These are phyloP conservation scores for Botryosphaeria dothidea DNA, from an alignment of 2,329 filamentous ascomycete species.

Conservation along the genomic window DNA sequence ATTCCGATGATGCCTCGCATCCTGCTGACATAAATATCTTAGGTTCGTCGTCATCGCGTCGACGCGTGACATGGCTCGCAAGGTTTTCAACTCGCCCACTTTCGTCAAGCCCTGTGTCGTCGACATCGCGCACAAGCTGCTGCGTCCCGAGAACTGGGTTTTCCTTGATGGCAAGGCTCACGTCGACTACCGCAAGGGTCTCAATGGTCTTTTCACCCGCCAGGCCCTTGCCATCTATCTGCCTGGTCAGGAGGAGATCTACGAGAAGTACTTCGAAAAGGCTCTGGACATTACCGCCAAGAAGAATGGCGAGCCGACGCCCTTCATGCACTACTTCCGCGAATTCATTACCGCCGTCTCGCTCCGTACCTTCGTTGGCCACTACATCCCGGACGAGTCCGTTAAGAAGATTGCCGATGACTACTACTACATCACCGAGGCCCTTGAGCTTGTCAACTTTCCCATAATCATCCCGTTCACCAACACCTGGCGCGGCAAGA, in stretches of 20 bases:
- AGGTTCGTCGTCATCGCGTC: slow-evolving; percentile 98
- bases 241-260: slow-evolving; percentile 89
- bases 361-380: slow-evolving; percentile 93
- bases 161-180: slow-evolving; percentile 95
- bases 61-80: slow-evolving; percentile 90
- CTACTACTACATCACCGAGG: slow-evolving; percentile 94
- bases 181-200: slow-evolving; percentile 94
- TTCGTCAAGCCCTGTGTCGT: slow-evolving; percentile 97
- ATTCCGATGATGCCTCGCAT: not conserved
- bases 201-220: slow-evolving; percentile 93
- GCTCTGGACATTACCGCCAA: slow-evolving; percentile 73
- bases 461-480: slow-evolving; percentile 94
- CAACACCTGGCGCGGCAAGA: slow-evolving; percentile 96
- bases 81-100: slow-evolving; percentile 90
- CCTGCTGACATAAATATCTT: slow-evolving; percentile 13
- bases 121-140: slow-evolving; percentile 88
- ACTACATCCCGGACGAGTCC: slow-evolving; percentile 88
- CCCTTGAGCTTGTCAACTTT: slow-evolving; percentile 96
- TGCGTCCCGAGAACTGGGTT: slow-evolving; percentile 92
- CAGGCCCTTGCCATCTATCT: slow-evolving; percentile 85
- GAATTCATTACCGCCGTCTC: slow-evolving; percentile 94
- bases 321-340: slow-evolving; percentile 90
- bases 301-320: slow-evolving; percentile 71
- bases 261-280: slow-evolving; percentile 79
- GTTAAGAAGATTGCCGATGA: slow-evolving; percentile 95